phyloP scores from a whole-genome alignment of 352 stramenopile species.

The Pythium inflatum region DNA sequence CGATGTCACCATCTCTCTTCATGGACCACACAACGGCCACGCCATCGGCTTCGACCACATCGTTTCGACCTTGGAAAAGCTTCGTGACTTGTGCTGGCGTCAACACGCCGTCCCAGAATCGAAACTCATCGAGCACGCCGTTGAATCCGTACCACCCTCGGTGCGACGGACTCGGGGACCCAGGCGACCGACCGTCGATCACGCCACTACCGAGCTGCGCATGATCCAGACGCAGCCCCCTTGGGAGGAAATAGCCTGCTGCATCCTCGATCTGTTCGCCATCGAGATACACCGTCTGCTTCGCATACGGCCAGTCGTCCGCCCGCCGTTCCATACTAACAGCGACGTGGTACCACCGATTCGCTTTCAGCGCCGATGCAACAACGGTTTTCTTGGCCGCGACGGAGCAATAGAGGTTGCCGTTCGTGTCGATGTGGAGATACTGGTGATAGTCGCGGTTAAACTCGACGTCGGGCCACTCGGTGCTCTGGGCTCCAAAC shows the following conservation, averaged over 20 bases:
- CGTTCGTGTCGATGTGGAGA: background rate
- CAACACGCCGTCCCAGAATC: background rate
- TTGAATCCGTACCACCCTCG: background rate
- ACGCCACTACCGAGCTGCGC: too few species aligned
- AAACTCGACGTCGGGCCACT: constrained; percentile 3
- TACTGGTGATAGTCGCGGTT: background rate
- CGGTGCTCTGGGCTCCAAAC: constrained; percentile 2
- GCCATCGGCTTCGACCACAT: background rate
- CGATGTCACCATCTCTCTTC: background rate
- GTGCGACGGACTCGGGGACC: background rate
- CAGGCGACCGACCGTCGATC: too few species aligned
- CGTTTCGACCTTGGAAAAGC: background rate
- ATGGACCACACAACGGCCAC: background rate
- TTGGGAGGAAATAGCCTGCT: background rate
- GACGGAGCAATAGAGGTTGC: background rate
- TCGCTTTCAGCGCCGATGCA: background rate
- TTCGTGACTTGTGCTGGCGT: background rate
- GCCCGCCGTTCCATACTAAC: background rate
- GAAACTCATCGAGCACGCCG: background rate
- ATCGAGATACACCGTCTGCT: background rate
- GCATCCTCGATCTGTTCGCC: background rate
- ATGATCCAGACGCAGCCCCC: background rate
- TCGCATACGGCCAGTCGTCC: background rate
- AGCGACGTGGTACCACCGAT: background rate
- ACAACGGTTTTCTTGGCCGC: background rate